phyloP scores from a whole-genome alignment of 163 green algal species.

The Scenedesmus sp. region DNA sequence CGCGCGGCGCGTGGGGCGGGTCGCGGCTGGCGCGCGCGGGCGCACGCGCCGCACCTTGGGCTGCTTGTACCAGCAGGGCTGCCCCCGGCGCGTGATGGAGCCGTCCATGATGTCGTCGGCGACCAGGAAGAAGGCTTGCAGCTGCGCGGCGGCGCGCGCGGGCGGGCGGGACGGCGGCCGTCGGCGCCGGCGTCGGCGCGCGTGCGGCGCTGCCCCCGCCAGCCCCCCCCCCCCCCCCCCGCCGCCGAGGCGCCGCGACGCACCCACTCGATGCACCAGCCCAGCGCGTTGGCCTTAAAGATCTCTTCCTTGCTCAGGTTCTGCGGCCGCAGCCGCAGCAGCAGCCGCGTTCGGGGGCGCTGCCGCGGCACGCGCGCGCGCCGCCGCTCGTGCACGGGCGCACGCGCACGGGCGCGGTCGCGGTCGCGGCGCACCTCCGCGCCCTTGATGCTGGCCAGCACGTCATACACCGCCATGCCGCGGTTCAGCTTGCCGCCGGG shows the following conservation, averaged over 20 bases:
- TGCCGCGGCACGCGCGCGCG: neutral
- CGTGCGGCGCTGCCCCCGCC: neutral
- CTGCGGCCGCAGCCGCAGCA: slow-evolving; percentile 34
- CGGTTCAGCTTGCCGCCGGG: slow-evolving; percentile 96
- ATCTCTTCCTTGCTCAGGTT: slow-evolving; percentile 71
- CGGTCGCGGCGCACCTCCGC: slow-evolving; percentile 39
- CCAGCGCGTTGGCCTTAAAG: slow-evolving; percentile 83
- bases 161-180: too few species aligned
- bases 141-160: slow-evolving; percentile 48
- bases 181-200: too few species aligned
- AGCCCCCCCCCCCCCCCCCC: too few species aligned
- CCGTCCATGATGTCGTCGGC: slow-evolving; percentile 99
- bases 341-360: neutral
- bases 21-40: too few species aligned
- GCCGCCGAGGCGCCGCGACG: neutral
- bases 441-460: slow-evolving; percentile 67
- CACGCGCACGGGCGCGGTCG: neutral
- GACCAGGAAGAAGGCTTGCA: slow-evolving; percentile 99
- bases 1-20: too few species aligned
- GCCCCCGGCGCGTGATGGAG: slow-evolving; percentile 92
- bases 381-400: neutral
- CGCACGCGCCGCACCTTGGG: slow-evolving; percentile 61
- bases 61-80: slow-evolving; percentile 98
- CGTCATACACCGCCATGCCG: slow-evolving; percentile 96
- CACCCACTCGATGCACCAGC: slow-evolving; percentile 98